These are phyloP conservation scores for Mycocalia duriaeana DNA, from an alignment of 1,284 basidiomycete genomes.

Conservation along the genomic window DNA sequence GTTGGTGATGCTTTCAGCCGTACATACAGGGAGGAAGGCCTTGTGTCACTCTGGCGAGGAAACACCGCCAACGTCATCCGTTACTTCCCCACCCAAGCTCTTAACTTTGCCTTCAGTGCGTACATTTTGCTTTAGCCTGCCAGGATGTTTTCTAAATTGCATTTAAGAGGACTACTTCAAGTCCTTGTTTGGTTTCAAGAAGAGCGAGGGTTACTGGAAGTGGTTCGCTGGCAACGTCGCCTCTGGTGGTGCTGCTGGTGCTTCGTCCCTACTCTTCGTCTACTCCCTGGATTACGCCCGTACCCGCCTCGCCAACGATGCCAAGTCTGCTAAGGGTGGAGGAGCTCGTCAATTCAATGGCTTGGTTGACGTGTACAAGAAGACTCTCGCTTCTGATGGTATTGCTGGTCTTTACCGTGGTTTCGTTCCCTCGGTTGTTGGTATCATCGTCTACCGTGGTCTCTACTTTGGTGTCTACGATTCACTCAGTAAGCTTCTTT, in stretches of 20 bases:
- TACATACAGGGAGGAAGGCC: constrained; percentile 88
- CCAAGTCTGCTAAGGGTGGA: constrained; percentile 88
- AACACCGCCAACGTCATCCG: constrained; percentile 98
- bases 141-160: constrained; percentile 8
- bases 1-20: constrained; percentile 84
- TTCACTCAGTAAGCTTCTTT: constrained; percentile 68
- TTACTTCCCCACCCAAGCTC: constrained; percentile 95
- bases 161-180: constrained; percentile 91
- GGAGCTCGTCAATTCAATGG: constrained; percentile 94
- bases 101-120: constrained; percentile 94
- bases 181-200: constrained; percentile 89
- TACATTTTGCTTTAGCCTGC: constrained; percentile 16
- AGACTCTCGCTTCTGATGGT: constrained; percentile 89
- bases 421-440: constrained; percentile 90
- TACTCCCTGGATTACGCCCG: constrained; percentile 97
- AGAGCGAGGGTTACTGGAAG: constrained; percentile 83
- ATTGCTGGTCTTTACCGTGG: constrained; percentile 91
- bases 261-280: constrained; percentile 92
- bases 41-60: constrained; percentile 89
- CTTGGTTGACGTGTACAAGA: constrained; percentile 89
- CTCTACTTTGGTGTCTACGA: constrained; percentile 95
- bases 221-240: constrained; percentile 93
- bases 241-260: constrained; percentile 96
- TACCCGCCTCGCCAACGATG: constrained; percentile 96
- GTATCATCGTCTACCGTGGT: constrained; percentile 96